phyloP scores from a whole-genome alignment of 2,329 filamentous ascomycete genomes.

The Cytospora schulzeri region DNA sequence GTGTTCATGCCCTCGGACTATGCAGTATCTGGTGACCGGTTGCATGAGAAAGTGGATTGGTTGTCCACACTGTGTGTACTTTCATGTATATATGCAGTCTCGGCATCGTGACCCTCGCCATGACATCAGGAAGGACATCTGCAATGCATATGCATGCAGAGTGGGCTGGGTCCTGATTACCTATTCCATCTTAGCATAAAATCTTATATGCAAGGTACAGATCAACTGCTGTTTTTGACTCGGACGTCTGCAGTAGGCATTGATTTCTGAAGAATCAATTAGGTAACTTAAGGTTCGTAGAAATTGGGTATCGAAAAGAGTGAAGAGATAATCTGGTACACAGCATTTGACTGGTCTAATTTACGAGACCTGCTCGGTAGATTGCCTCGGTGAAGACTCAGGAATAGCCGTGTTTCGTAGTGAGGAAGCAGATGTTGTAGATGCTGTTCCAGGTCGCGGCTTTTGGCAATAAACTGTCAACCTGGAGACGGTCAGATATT shows the following conservation, averaged over 20 bases:
- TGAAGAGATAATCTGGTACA: neutral
- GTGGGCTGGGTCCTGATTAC: neutral
- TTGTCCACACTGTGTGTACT: conserved; percentile 13
- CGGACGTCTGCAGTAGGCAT: neutral
- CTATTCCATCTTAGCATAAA: conserved; percentile 3
- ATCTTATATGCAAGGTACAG: conserved; percentile 17
- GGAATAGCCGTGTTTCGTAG: conserved; percentile 1
- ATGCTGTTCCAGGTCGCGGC: conserved; percentile 32
- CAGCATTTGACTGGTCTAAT: conserved; percentile 3
- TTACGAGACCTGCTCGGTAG: conserved; percentile 1
- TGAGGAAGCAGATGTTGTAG: conserved; percentile 22
- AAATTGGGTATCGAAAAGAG: conserved; percentile 2
- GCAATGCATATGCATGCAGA: conserved; percentile 4
- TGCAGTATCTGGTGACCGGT: conserved; percentile 6
- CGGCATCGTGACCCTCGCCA: conserved; percentile 2
- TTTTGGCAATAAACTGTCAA: conserved; percentile 37
- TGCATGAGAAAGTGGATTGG: conserved; percentile 22
- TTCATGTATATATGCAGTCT: conserved; percentile 5
- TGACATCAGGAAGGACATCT: conserved; percentile 2
- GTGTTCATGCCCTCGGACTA: neutral
- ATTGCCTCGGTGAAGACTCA: neutral
- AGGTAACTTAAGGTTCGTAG: neutral
- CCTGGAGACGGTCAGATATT: conserved; percentile 25
- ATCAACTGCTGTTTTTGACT: conserved; percentile 4
- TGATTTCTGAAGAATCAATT: neutral